Evolutionary conservation across 208 protist species (phyloP), one percentile per base, ranked within the genome.

Genomic region (Blastocrithidia nonstop): DNA sequence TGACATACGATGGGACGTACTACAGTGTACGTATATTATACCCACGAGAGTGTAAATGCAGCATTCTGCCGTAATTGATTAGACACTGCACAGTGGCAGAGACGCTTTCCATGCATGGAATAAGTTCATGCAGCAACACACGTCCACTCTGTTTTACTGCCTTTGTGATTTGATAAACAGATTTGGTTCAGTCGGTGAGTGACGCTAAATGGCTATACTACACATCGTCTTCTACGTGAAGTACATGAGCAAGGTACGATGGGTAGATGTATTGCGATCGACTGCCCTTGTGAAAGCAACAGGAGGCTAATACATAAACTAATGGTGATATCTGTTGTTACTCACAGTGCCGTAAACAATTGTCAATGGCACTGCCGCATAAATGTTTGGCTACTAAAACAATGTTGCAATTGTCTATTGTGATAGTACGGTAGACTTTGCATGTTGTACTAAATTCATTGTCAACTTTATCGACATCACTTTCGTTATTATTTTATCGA

Each of bases 351-450:
- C 35, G 50, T 26, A 90, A 49, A 38, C 74, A 82, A 45, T 71
- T 59, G 45, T 86, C 80, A 26, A 86, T 65, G 43, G 66, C 66
- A 24, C 66, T 81, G 17, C 80, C 80, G 43, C 80, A 90, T 19
- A 90, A 68, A 42, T 90, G 80, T 55, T 90, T 90, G 16, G 80
- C 75, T 28, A 86, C 58, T 35, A 86, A 52, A 5, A 61, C 72
- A 28, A 46, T 71, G 20, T 50, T 54, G 19, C 49, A 31, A 33
- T 70, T 68, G 13, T 51, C 46, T 0, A 47, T 64, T 9, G 32
- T 37, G n/a, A n/a, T 47, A 28, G n/a, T n/a, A n/a, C n/a, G n/a
- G n/a, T n/a, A n/a, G n/a, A n/a, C n/a, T n/a, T n/a, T n/a, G n/a
- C n/a, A n/a, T n/a, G n/a, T n/a, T n/a, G n/a, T n/a, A n/a, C n/a